Evolutionary conservation across 768 basidiomycete genomes (phyloP), one percentile per base, ranked within the genome.

Genomic region (Melanogaster broomeanus): DNA sequence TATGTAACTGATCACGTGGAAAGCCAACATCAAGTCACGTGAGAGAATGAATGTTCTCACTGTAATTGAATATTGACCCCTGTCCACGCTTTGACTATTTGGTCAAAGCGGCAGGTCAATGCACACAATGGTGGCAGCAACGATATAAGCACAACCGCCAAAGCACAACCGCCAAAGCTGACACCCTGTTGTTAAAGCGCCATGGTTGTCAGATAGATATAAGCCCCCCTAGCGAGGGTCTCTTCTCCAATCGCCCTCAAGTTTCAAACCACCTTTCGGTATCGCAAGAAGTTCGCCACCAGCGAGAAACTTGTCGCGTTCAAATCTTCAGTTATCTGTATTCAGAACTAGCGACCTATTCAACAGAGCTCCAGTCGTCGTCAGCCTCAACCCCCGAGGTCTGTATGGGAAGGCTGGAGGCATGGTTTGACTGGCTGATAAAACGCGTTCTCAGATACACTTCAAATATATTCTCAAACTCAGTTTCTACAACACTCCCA

Each of bases 1-100:
- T 66, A 68, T 28, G 41, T 66, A 66, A 66, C 12, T 0, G 4
- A 6, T 69, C 66, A 68, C 66, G 67, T 69, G 66, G 0, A 45
- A 55, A 45, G 0, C 50, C 65, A 69, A 68, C 66, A 41, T 30
- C 16, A 30, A 33, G 33, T 65, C 64, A 65, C 64, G 64, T 65
- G 64, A n/a, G 2, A 27, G 15, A 15, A 28, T 6, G 19, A n/a
- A n/a, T n/a, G n/a, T n/a, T 12, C 11, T 12, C 41, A 41, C 16
- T 37, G 8, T 37, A 37, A 37, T 37, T 42, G 7, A 19, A 31
- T 13, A 16, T 16, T 15, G 11, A 28, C 24, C 25, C 24, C 5
- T 42, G 25, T 27, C n/a, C 15, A 42, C 6, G 42, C 42, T 42
- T 42, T 42, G 24, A n/a, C 27, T 13, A 42, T 10, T 16, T 3